These are phyloP conservation scores for Glaciozyma antarctica DNA, from an alignment of 768 basidiomycete species.

Conservation along the genomic window DNA sequence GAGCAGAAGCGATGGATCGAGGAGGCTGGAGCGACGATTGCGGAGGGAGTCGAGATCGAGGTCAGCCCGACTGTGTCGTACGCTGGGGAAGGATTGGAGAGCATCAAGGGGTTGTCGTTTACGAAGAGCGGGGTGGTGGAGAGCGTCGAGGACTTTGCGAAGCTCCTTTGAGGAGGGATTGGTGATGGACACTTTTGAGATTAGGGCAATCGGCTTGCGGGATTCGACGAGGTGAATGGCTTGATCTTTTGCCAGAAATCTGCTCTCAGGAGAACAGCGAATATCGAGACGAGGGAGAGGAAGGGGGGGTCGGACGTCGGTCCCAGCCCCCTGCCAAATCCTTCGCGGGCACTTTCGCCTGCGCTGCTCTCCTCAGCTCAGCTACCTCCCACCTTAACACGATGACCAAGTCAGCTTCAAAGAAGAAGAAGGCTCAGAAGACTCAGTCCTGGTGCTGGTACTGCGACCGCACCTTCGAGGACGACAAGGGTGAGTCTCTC, in stretches of 20 bases:
- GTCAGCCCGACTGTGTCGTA: constrained; percentile 80
- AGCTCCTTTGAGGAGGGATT: constrained; percentile 1
- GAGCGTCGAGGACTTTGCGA: constrained; percentile 54
- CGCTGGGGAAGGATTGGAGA: constrained; percentile 80
- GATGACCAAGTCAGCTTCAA: background rate
- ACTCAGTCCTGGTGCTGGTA: constrained; percentile 79
- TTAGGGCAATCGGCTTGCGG: too few relatives aligned
- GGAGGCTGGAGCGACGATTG: constrained; percentile 55
- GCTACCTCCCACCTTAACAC: too few relatives aligned
- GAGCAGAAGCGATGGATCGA: constrained; percentile 82
- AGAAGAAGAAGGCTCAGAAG: constrained; percentile 15
- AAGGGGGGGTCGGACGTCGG: too few relatives aligned
- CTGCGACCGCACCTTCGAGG: constrained; percentile 90
- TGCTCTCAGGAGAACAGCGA: too few relatives aligned
- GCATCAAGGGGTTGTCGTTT: constrained; percentile 66
- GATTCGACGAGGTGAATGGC: too few relatives aligned
- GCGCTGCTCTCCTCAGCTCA: too few relatives aligned
- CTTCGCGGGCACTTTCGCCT: too few relatives aligned
- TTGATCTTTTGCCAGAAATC: too few relatives aligned
- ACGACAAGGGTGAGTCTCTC: constrained; percentile 74
- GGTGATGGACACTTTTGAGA: background rate
- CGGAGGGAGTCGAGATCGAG: constrained; percentile 74
- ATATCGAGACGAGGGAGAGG: too few relatives aligned
- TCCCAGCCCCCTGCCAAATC: too few relatives aligned
- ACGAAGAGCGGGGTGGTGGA: constrained; percentile 62